Conservation (phyloP, 805 yeast species). For the Lipomyces lipofer region DNA sequence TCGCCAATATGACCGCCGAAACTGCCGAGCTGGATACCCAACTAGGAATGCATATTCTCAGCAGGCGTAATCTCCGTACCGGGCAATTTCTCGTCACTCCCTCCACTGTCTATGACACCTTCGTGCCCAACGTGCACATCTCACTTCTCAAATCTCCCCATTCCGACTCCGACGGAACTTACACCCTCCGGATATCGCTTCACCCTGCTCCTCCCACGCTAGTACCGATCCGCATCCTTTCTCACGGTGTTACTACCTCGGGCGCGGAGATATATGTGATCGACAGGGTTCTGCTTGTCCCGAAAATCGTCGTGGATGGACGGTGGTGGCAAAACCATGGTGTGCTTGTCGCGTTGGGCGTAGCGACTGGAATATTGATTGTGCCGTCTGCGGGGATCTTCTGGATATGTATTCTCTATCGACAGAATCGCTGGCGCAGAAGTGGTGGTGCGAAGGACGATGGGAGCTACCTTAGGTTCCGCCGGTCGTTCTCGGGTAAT, state of each 20-base stretch:
- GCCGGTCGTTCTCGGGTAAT: slow-evolving; percentile 5
- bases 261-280: slow-evolving; percentile 26
- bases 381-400: slow-evolving; percentile 10
- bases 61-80: slow-evolving; percentile 7
- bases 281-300: slow-evolving; percentile 18
- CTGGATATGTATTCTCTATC: slow-evolving; percentile 20
- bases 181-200: neutral
- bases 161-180: neutral
- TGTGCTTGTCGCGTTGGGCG: slow-evolving; percentile 20
- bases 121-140: slow-evolving; percentile 17
- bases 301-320: neutral
- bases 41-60: slow-evolving; percentile 22
- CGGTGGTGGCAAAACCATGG: slow-evolving; percentile 25
- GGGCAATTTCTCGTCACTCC: slow-evolving; percentile 16
- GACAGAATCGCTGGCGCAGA: slow-evolving; percentile 3
- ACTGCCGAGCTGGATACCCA: slow-evolving; percentile 14
- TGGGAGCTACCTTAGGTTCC: slow-evolving; percentile 4
- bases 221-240: slow-evolving; percentile 16
- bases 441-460: neutral
- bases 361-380: slow-evolving; percentile 14
- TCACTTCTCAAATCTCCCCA: neutral
- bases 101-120: slow-evolving; percentile 12
- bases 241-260: slow-evolving; percentile 17
- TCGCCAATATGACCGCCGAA: slow-evolving; percentile 9
- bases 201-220: neutral